Conservation (phyloP, 2,329 filamentous ascomycete species). For the Phyllosticta citriasiana region DNA sequence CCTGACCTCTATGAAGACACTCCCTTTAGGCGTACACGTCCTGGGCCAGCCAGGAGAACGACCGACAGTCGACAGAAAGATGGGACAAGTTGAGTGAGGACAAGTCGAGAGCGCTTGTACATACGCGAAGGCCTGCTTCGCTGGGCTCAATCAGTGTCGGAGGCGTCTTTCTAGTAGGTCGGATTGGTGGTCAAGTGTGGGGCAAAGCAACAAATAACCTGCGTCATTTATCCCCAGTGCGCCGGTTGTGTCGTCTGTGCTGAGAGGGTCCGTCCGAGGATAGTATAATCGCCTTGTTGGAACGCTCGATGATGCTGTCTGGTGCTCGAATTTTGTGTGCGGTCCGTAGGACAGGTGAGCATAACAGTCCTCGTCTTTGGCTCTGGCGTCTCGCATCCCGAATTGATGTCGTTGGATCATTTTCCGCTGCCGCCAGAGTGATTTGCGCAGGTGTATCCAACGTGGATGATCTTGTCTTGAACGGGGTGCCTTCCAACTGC, state of each 20-base stretch:
- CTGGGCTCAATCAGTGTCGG: no score
- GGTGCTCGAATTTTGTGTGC: no score
- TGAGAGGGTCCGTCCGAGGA: no score
- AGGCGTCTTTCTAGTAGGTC: neutral
- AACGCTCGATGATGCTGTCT: no score
- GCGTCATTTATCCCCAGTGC: no score
- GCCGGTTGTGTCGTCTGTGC: no score
- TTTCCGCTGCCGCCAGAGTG: neutral
- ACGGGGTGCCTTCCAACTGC: constrained; percentile 23
- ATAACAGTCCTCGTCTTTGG: neutral
- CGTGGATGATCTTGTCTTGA: constrained; percentile 21
- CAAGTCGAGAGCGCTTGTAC: neutral
- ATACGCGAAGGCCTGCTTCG: neutral
- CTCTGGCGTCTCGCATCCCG: neutral
- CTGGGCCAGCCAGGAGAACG: neutral
- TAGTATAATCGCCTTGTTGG: no score
- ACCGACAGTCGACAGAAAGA: neutral
- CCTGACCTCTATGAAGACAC: neutral
- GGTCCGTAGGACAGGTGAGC: neutral
- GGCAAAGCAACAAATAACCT: no score
- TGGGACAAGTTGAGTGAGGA: neutral
- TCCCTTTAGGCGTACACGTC: neutral
- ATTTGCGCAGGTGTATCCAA: constrained; percentile 19
- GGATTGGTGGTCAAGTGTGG: no score
- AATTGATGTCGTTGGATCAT: neutral